Evolutionary conservation across 306 rosid genomes (phyloP).

Genomic region (Prosopis cineraria): DNA sequence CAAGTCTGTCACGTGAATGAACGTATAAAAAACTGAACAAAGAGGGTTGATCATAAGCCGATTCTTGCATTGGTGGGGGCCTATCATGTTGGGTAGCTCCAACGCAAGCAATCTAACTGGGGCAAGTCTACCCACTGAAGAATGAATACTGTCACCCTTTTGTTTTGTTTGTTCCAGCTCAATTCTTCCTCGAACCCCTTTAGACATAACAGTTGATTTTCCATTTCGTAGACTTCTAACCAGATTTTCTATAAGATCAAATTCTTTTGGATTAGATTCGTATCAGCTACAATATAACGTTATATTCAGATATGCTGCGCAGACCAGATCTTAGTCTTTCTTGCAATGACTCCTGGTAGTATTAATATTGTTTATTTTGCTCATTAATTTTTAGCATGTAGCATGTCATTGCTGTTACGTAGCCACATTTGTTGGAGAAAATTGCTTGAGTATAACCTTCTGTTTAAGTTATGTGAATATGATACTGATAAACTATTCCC

Average conservation of each 20-base stretch:
- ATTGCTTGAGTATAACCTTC: background rate
- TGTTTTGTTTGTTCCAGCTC: background rate
- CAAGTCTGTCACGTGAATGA: conserved; percentile 26
- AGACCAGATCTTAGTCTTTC: background rate
- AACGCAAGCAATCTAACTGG: background rate
- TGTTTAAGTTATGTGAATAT: background rate
- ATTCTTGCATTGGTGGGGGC: conserved; percentile 6
- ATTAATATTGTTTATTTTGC: background rate
- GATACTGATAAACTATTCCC: background rate
- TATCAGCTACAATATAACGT: background rate
- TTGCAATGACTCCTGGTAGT: background rate
- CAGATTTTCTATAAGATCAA: background rate
- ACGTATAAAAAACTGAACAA: background rate
- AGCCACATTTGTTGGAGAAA: conserved; percentile 6
- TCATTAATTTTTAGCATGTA: background rate
- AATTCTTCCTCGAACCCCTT: background rate
- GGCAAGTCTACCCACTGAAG: conserved; percentile 4
- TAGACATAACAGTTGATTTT: background rate
- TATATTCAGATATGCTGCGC: background rate
- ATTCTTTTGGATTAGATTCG: background rate
- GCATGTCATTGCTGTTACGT: background rate
- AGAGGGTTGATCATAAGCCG: background rate
- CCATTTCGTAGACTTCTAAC: background rate
- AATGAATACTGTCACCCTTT: background rate
- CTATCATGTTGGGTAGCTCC: background rate